phyloP scores from a whole-genome alignment of 73 alveolate genomes.

The Diophrys sp. region DNA sequence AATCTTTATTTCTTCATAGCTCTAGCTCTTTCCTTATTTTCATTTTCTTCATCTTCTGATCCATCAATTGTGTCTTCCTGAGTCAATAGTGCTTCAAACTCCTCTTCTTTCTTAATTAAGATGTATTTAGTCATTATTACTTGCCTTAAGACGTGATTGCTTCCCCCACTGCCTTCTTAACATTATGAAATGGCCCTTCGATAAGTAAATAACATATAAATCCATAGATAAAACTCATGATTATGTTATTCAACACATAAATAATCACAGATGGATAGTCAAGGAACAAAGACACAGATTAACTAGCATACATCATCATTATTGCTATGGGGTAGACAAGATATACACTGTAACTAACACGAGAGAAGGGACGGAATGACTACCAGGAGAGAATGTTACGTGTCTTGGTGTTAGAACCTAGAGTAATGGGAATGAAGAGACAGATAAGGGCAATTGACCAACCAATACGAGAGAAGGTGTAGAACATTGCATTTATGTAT shows the following conservation, averaged over 20 bases:
- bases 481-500: background rate
- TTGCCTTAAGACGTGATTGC: too few relatives aligned
- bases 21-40: too few relatives aligned
- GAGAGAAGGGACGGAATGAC: slow-evolving; percentile 12
- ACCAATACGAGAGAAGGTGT: slow-evolving; percentile 2
- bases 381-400: background rate
- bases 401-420: background rate
- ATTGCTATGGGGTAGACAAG: slow-evolving; percentile 22
- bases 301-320: background rate
- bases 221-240: background rate
- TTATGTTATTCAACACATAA: background rate
- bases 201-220: slow-evolving; percentile 8
- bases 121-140: too few relatives aligned
- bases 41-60: too few relatives aligned
- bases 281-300: background rate
- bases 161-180: background rate
- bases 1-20: too few relatives aligned
- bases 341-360: slow-evolving; percentile 16
- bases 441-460: background rate
- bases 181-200: slow-evolving; percentile 7
- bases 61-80: too few relatives aligned
- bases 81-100: too few relatives aligned
- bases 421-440: background rate
- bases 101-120: too few relatives aligned
- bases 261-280: slow-evolving; percentile 2